Conservation (phyloP, 495 filamentous ascomycete genomes). For the Penicillium soppii region DNA sequence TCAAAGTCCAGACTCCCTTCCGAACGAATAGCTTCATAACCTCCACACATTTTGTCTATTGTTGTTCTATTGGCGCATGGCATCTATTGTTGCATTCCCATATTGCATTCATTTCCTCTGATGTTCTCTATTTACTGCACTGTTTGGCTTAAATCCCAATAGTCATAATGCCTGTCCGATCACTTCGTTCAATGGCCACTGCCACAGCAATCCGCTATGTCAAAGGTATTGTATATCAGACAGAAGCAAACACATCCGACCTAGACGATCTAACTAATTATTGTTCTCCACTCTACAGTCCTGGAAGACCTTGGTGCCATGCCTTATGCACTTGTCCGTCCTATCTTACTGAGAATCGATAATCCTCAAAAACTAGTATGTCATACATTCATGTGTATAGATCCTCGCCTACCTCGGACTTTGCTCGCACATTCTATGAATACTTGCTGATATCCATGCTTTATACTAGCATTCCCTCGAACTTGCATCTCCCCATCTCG, state of each 20-base stretch:
- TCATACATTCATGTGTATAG: background rate
- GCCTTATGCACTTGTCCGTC: conserved; percentile 58
- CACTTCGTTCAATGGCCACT: conserved; percentile 42
- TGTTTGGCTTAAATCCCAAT: conserved; percentile 6
- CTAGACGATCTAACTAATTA: background rate
- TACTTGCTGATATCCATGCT: background rate
- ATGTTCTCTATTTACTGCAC: conserved; percentile 7
- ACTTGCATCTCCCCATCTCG: conserved; percentile 63
- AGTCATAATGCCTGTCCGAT: conserved; percentile 42
- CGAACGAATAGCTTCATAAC: background rate
- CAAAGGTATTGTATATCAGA: conserved; percentile 32
- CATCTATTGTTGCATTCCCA: background rate
- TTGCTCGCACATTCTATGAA: background rate
- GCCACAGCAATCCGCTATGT: conserved; percentile 47
- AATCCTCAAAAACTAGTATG: conserved; percentile 65
- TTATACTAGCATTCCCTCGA: conserved; percentile 55
- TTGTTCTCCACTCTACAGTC: conserved; percentile 27
- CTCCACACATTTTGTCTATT: background rate
- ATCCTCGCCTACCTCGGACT: background rate
- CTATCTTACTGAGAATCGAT: conserved; percentile 61
- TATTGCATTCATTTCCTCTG: background rate
- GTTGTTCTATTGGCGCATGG: no score
- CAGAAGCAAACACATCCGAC: background rate
- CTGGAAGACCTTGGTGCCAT: conserved; percentile 64
- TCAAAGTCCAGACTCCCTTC: background rate